phyloP scores from a whole-genome alignment of 441 rosid species.

The Capsella rubella region DNA sequence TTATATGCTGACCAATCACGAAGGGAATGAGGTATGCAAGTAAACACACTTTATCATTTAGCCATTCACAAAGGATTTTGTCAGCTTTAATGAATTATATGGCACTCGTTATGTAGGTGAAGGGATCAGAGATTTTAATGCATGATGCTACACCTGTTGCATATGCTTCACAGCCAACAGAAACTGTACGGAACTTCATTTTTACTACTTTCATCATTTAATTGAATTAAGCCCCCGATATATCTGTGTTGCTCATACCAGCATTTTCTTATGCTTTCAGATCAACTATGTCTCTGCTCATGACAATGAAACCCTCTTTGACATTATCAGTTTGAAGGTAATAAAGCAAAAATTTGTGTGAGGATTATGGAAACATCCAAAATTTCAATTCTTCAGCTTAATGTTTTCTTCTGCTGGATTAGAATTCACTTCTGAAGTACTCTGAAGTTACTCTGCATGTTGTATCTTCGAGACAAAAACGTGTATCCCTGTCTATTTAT shows the following conservation, averaged over 20 bases:
- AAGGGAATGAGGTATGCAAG: constrained; percentile 74
- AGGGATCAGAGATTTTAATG: constrained; percentile 79
- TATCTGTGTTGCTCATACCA: constrained; percentile 30
- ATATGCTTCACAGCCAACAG: constrained; percentile 73
- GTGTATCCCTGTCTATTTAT: not conserved
- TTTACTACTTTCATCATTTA: constrained; percentile 22
- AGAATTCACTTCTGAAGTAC: not conserved
- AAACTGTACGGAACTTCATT: constrained; percentile 64
- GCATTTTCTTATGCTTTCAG: constrained; percentile 54
- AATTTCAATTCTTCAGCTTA: constrained; percentile 8
- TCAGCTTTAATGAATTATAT: constrained; percentile 9
- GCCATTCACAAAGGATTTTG: constrained; percentile 3
- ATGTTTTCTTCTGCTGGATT: constrained; percentile 16
- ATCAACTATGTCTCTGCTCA: constrained; percentile 98
- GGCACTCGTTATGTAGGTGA: constrained; percentile 59
- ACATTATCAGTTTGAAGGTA: constrained; percentile 91
- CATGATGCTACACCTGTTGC: constrained; percentile 83
- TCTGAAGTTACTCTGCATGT: constrained; percentile 4
- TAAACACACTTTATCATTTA: constrained; percentile 11
- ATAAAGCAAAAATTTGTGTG: constrained; percentile 7
- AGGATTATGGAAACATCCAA: constrained; percentile 12
- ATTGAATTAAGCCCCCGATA: constrained; percentile 12
- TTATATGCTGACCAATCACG: constrained; percentile 65
- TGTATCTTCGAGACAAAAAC: not conserved
- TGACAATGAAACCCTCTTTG: constrained; percentile 98